phyloP scores from a whole-genome alignment of 371 early-diverging fungal species.

The Furculomyces boomerangus region DNA sequence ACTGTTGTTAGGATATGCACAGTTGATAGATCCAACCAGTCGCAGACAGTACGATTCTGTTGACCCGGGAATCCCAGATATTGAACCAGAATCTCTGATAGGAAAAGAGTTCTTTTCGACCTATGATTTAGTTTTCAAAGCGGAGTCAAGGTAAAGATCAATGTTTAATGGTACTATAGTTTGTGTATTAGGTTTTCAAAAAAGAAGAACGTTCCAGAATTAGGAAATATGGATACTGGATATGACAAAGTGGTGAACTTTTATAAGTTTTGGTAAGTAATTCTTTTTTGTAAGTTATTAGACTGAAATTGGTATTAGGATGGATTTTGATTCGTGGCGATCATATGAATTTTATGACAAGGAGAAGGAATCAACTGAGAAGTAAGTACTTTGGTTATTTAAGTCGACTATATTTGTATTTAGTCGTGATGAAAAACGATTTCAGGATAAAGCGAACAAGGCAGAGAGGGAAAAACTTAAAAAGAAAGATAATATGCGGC shows the following conservation, averaged over 20 bases:
- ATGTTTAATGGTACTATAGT: background rate
- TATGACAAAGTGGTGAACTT: slow-evolving; percentile 76
- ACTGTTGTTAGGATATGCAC: slow-evolving; percentile 88
- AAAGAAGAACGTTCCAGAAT: slow-evolving; percentile 51
- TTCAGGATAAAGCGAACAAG: slow-evolving; percentile 82
- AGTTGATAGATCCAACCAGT: slow-evolving; percentile 71
- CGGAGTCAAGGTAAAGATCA: slow-evolving; percentile 45
- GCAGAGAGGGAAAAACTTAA: slow-evolving; percentile 72
- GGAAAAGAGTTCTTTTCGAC: slow-evolving; percentile 72
- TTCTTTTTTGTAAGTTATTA: background rate
- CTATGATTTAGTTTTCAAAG: slow-evolving; percentile 73
- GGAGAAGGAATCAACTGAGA: slow-evolving; percentile 76
- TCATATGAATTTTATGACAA: slow-evolving; percentile 91
- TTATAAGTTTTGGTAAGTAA: slow-evolving; percentile 66
- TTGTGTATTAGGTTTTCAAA: slow-evolving; percentile 44
- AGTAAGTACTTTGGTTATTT: slow-evolving; percentile 5
- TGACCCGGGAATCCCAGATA: slow-evolving; percentile 49
- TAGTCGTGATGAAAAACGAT: slow-evolving; percentile 82
- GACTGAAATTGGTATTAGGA: too few species aligned
- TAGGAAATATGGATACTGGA: slow-evolving; percentile 53
- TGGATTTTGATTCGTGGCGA: slow-evolving; percentile 88
- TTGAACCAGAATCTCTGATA: slow-evolving; percentile 24
- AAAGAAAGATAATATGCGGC: slow-evolving; percentile 85
- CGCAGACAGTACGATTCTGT: slow-evolving; percentile 93
- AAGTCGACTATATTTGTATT: background rate